phyloP scores from a whole-genome alignment of 179 eudicot species.

The Silene vulgaris region DNA sequence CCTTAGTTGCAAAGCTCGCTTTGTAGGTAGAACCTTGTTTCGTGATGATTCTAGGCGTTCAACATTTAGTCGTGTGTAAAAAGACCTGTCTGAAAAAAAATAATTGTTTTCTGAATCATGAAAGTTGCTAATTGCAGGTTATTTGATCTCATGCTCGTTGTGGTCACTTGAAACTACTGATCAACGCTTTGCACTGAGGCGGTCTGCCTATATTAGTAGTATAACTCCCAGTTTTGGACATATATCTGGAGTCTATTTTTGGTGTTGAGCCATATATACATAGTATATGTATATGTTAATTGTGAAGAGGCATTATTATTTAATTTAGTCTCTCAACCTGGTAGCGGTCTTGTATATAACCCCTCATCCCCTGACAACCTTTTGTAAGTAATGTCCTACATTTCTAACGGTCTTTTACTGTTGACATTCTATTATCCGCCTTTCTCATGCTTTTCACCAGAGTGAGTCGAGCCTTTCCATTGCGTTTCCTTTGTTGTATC shows the following conservation, averaged over 20 bases:
- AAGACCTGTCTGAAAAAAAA: background rate
- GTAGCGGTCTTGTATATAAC: constrained; percentile 29
- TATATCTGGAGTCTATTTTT: constrained; percentile 27
- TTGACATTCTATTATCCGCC: background rate
- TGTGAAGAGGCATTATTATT: constrained; percentile 26
- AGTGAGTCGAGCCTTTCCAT: background rate
- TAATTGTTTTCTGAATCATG: background rate
- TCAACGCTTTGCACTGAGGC: constrained; percentile 13
- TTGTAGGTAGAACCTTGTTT: background rate
- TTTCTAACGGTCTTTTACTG: constrained; percentile 21
- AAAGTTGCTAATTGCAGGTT: constrained; percentile 21
- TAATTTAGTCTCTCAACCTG: constrained; percentile 20
- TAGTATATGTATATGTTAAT: constrained; percentile 27
- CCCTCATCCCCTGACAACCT: constrained; percentile 22
- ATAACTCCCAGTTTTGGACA: constrained; percentile 31
- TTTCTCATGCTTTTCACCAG: background rate
- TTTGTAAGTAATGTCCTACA: constrained; percentile 30
- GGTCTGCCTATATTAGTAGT: constrained; percentile 12
- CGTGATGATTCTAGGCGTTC: background rate
- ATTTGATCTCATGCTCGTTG: background rate
- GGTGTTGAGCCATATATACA: constrained; percentile 21
- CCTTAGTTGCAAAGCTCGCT: background rate
- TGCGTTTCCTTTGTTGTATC: background rate
- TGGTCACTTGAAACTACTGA: constrained; percentile 14
- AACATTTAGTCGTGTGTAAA: background rate